Evolutionary conservation across 2,329 filamentous ascomycete genomes (phyloP).

Genomic region (Fusarium hainanense): DNA sequence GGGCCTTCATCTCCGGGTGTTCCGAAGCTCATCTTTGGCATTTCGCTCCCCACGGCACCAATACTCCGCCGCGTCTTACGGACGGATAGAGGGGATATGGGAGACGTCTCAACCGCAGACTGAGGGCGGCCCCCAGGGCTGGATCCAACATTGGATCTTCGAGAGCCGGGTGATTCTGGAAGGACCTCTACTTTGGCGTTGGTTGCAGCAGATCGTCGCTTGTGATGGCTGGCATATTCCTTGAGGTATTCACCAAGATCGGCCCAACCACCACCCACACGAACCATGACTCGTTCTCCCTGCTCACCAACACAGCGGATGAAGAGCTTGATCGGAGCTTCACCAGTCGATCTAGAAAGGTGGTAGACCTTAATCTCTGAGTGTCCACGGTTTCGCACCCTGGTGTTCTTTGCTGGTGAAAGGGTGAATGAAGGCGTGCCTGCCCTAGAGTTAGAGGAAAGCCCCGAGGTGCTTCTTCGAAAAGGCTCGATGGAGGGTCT

Average conservation of each 20-base stretch:
- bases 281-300: conserved; percentile 95
- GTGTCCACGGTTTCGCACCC: conserved; percentile 63
- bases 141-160: conserved; percentile 51
- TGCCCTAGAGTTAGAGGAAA: conserved; percentile 65
- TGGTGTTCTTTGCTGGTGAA: conserved; percentile 68
- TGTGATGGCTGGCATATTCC: conserved; percentile 93
- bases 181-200: conserved; percentile 69
- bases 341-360: conserved; percentile 82
- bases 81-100: conserved; percentile 63
- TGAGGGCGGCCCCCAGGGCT: conserved; percentile 56
- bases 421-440: conserved; percentile 76
- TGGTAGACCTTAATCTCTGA: conserved; percentile 93
- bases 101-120: conserved; percentile 53
- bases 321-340: conserved; percentile 92
- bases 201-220: conserved; percentile 68
- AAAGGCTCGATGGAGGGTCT: conserved; percentile 57
- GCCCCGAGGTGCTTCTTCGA: conserved; percentile 62
- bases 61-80: conserved; percentile 65
- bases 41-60: conserved; percentile 50
- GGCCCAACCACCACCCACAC: conserved; percentile 97
- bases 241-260: conserved; percentile 94
- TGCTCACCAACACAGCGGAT: conserved; percentile 91
- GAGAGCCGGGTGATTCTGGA: conserved; percentile 44
- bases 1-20: conserved; percentile 60
- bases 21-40: conserved; percentile 52